These are phyloP conservation scores for Diatrype stigma DNA, from an alignment of 2,329 filamentous ascomycete genomes.

Conservation along the genomic window DNA sequence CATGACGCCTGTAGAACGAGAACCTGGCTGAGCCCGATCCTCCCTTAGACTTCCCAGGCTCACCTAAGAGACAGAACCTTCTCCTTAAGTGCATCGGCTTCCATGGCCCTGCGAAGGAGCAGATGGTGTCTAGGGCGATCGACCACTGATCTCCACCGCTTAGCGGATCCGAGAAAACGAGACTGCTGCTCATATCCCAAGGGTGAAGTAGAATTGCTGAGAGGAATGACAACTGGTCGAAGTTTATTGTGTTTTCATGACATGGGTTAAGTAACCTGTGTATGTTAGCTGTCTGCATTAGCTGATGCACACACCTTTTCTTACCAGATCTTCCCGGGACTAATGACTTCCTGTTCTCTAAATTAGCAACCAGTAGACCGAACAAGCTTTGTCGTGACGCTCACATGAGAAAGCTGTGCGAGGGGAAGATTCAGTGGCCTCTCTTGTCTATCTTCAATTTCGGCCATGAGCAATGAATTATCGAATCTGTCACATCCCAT, in stretches of 20 bases:
- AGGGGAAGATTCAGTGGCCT: neutral
- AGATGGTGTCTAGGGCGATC: neutral
- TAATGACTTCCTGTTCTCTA: neutral
- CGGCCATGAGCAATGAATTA: neutral
- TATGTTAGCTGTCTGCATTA: neutral
- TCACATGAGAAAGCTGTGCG: neutral
- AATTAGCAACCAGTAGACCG: neutral
- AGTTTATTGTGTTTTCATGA: neutral
- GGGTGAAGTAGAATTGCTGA: neutral
- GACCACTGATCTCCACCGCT: neutral
- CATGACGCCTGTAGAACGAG: neutral
- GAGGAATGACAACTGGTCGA: neutral
- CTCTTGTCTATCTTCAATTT: neutral
- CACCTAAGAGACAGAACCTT: neutral
- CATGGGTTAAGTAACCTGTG: neutral
- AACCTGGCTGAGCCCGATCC: neutral
- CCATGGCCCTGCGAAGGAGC: neutral
- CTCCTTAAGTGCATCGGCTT: neutral
- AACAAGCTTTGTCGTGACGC: neutral
- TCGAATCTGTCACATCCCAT: neutral
- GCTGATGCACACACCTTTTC: neutral
- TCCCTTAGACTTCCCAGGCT: neutral
- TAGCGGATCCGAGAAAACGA: neutral
- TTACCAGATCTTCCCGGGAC: constrained; percentile 1
- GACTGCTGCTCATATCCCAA: neutral